Evolutionary conservation across 129 eudicot genomes (phyloP).

Genomic region (Flaveria brownii): DNA sequence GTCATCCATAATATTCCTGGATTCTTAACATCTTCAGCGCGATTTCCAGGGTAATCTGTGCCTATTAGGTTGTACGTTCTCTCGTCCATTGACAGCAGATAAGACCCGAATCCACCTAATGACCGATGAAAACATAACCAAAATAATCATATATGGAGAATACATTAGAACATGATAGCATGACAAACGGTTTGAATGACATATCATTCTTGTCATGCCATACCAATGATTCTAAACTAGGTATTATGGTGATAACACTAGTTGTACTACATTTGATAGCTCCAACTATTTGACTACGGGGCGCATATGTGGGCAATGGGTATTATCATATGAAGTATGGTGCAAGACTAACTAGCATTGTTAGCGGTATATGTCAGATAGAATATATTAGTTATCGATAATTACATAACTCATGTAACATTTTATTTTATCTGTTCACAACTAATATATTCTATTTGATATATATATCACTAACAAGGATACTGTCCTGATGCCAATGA

Average conservation of each 20-base stretch:
- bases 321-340: too few species aligned
- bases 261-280: not conserved
- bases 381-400: too few species aligned
- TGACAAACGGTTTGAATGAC: not conserved
- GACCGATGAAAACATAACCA: constrained; percentile 7
- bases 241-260: not conserved
- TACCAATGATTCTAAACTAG: not conserved
- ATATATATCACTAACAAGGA: not conserved
- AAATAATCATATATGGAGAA: not conserved
- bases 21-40: constrained; percentile 43
- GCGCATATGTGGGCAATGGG: not conserved
- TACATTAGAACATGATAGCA: not conserved
- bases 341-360: too few species aligned
- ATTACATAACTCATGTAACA: too few species aligned
- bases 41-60: constrained; percentile 33
- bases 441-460: too few species aligned
- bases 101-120: constrained; percentile 15
- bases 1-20: constrained; percentile 55
- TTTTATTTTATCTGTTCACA: too few species aligned
- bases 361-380: too few species aligned
- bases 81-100: constrained; percentile 4
- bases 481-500: not conserved
- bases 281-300: not conserved
- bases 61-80: constrained; percentile 3
- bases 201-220: not conserved